phyloP scores from a whole-genome alignment of 2,329 filamentous ascomycete species.

The Penicillium sp. region DNA sequence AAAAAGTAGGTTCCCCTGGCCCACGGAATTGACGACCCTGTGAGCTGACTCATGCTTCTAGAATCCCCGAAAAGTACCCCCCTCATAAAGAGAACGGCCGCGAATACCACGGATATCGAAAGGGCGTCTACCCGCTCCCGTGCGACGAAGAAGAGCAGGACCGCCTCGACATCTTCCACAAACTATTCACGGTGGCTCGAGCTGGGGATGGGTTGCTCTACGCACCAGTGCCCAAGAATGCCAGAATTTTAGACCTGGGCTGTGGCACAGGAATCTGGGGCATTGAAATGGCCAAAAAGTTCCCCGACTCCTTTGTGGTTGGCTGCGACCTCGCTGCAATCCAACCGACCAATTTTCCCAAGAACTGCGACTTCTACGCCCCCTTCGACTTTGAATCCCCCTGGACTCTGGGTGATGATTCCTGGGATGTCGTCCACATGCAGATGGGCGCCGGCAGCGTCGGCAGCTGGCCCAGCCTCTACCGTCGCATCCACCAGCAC shows the following conservation, averaged over 20 bases:
- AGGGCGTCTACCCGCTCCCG: slow-evolving; percentile 73
- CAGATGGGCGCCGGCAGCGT: slow-evolving; percentile 79
- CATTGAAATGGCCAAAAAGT: slow-evolving; percentile 77
- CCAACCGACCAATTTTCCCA: slow-evolving; percentile 69
- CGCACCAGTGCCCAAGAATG: slow-evolving; percentile 42
- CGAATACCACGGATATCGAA: slow-evolving; percentile 67
- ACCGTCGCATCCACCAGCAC: slow-evolving; percentile 71
- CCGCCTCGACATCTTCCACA: slow-evolving; percentile 80
- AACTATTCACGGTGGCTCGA: slow-evolving; percentile 69
- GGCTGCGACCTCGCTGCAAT: slow-evolving; percentile 65
- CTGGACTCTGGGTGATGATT: slow-evolving; percentile 68
- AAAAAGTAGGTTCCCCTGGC: slow-evolving; percentile 19
- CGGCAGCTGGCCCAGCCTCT: slow-evolving; percentile 72
- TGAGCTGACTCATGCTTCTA: slow-evolving; percentile 16
- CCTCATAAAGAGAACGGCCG: slow-evolving; percentile 68
- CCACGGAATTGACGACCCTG: neutral
- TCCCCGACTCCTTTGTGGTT: slow-evolving; percentile 59
- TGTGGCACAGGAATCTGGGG: slow-evolving; percentile 92
- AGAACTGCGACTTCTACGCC: slow-evolving; percentile 66
- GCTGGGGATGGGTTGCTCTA: slow-evolving; percentile 47
- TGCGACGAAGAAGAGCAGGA: slow-evolving; percentile 78
- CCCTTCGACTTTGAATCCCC: slow-evolving; percentile 76
- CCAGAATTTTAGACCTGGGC: slow-evolving; percentile 67
- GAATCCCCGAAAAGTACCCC: slow-evolving; percentile 39
- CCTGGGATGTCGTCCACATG: slow-evolving; percentile 82